Conservation (phyloP, 2,329 filamentous ascomycete species). For the Akanthomyces muscarius region DNA sequence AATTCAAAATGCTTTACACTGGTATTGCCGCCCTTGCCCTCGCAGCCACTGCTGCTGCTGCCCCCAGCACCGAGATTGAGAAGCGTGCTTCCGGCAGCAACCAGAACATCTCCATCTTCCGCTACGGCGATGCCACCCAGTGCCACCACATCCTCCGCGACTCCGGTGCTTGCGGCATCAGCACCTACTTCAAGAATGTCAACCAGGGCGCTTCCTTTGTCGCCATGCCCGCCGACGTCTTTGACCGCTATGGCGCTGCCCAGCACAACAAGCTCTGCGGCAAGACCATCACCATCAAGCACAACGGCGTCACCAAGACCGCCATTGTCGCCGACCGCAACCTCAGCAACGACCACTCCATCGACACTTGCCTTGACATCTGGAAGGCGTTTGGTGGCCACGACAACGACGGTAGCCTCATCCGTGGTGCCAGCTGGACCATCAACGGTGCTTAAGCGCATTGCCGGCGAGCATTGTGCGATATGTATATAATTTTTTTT, state of each 20-base stretch:
- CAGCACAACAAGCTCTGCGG: constrained; percentile 20
- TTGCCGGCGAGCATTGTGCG: background rate
- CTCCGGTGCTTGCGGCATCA: constrained; percentile 19
- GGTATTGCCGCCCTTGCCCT: constrained; percentile 6
- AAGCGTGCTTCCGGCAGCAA: constrained; percentile 14
- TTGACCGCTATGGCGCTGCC: constrained; percentile 18
- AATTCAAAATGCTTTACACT: constrained; percentile 11
- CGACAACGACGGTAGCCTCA: constrained; percentile 18
- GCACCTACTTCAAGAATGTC: constrained; percentile 19
- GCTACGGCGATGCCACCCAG: constrained; percentile 14
- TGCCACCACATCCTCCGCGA: constrained; percentile 16
- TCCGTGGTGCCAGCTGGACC: constrained; percentile 12
- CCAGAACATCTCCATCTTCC: constrained; percentile 20
- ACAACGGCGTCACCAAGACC: constrained; percentile 18
- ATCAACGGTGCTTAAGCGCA: constrained; percentile 7
- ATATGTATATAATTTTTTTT: background rate
- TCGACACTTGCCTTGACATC: constrained; percentile 19
- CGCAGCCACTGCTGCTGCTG: constrained; percentile 9
- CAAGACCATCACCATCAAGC: constrained; percentile 19
- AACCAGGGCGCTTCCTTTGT: constrained; percentile 17
- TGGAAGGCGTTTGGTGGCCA: constrained; percentile 19
- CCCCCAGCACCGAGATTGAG: constrained; percentile 9
- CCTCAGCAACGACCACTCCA: constrained; percentile 18
- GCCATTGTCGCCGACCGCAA: constrained; percentile 19
- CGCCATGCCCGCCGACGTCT: constrained; percentile 18